Base-by-base conservation (phyloP, 2,329 filamentous ascomycete genomes). In the Dichotomopilus funicola region DNA sequence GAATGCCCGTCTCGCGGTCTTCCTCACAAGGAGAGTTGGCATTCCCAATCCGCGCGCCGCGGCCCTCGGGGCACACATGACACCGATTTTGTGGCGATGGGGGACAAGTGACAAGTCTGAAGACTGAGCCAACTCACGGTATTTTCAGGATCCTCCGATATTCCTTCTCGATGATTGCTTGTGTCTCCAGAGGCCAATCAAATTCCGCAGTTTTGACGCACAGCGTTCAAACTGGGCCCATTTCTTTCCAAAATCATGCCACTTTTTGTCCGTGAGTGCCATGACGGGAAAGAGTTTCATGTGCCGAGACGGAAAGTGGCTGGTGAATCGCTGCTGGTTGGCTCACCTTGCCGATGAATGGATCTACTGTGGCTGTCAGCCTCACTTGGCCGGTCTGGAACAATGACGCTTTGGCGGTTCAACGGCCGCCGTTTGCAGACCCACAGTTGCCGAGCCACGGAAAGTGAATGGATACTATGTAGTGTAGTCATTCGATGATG, bases 201-300 rank as follows among this genome's bases (percentile, higher is more conserved):
- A 58, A 52, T 44, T 40, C 51, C 53, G 56, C 43, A 52, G 56
- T 49, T 60, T 58, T 64, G 62, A 63, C 58, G 63, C 62, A 64
- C 55, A 58, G 34, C 46, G 56, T 61, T 35, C 54, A 53, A 57
- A 61, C 61, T 62, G 63, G 56, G 55, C 63, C 62, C 58, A 64
- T 64, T 65, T 61, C 57, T 31, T 44, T 54, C 49, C 45, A 57
- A 51, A 64, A 65, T 65, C 64, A 64, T 61, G 60, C 64, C 63
- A 65, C 63, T 65, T 65, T 65, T 64, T 56, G 48, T 53, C 55
- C 53, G 57, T 47, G 51, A 61, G 60, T 56, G 56, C 61, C 57
- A 50, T 44, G 45, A 49, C 55, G 57, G 51, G 56, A 42, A 33
- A 34, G n/a, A 52, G 54, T 35, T 54, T 61, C 59, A 49, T 48